Base-by-base conservation (phyloP, 768 basidiomycete genomes). In the Rhizopogon vesiculosus region DNA sequence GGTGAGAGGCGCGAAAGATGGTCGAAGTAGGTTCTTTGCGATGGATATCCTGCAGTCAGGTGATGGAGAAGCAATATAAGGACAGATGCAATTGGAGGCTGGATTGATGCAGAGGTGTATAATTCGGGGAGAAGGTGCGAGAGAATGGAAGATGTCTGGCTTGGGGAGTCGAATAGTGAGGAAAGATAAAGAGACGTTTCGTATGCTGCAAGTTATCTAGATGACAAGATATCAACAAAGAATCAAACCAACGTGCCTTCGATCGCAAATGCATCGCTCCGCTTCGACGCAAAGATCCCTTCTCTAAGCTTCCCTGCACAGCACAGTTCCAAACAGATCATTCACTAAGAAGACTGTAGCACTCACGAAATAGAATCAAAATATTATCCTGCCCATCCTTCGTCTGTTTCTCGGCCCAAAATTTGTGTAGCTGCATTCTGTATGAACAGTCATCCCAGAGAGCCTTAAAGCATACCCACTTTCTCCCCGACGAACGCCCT, bases 161-260 rank as follows among this genome's bases (percentile, higher is more conserved):
- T 74, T 0, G 82, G 76, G 1, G 81, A 80, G 46, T 78, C 74
- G 71, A 89, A 91, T 31, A 88, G 59, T 28, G 81, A 72, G 25
- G 87, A 78, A 31, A 89, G 75, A 66, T 77, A 81, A 19, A 90
- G 73, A 0, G 89, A 91, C 4, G 80, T 87, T 70, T 91, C 86
- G 64, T 89, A 90, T 1, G 81, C 89, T 91, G 62, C 18, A 19
- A 51, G 22, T 28, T 48, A 45, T 31, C 35, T 31, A 50, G 50
- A 51, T 45, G 45, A 45, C 41, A 7, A 13, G 16, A 33, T 31
- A 52, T 40, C 12, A 51, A 35, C 3, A 22, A n/a, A 35, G 51
- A 3, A n/a, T 25, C 22, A 28, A 42, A 28, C 7, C 40, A 46
- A 53, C 75, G 41, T 55, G 87, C 89, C 89, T 81, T 90, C 86